Conservation (phyloP, 768 basidiomycete species). For the Boletellus emodensis region DNA sequence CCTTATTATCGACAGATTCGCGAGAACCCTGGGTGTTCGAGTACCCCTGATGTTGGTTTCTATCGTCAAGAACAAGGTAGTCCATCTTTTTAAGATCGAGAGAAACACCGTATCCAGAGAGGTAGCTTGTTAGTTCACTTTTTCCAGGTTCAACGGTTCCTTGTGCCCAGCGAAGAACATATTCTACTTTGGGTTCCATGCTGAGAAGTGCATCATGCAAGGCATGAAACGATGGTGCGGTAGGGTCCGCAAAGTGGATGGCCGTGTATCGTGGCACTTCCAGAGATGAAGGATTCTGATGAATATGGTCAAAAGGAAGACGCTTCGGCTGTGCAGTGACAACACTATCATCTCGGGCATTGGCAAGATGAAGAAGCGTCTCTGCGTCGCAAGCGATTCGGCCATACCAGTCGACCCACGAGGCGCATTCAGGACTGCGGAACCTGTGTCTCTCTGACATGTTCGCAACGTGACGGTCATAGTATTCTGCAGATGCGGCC, state of each 20-base stretch:
- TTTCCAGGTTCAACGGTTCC: slow-evolving; percentile 35
- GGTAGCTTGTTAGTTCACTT: slow-evolving; percentile 34
- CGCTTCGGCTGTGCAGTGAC: slow-evolving; percentile 31
- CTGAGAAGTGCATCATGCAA: slow-evolving; percentile 65
- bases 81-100: slow-evolving; percentile 97
- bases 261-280: slow-evolving; percentile 57
- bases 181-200: slow-evolving; percentile 53
- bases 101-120: slow-evolving; percentile 90
- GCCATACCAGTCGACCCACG: slow-evolving; percentile 88
- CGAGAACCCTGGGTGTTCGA: neutral
- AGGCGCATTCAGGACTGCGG: slow-evolving; percentile 41
- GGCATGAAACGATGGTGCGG: slow-evolving; percentile 62
- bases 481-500: slow-evolving; percentile 79
- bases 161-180: slow-evolving; percentile 56
- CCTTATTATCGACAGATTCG: neutral
- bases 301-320: slow-evolving; percentile 77
- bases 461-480: slow-evolving; percentile 38
- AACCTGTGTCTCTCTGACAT: slow-evolving; percentile 26
- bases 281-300: slow-evolving; percentile 45
- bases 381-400: slow-evolving; percentile 64
- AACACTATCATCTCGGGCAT: slow-evolving; percentile 41
- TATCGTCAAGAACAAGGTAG: slow-evolving; percentile 90
- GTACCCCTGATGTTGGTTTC: slow-evolving; percentile 33
- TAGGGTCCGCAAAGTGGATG: slow-evolving; percentile 71
- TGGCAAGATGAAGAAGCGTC: slow-evolving; percentile 50